Evolutionary conservation across 495 filamentous ascomycete species (phyloP), one percentile per base, ranked within the genome.

Genomic region (Thermothielavioides terrestris): DNA sequence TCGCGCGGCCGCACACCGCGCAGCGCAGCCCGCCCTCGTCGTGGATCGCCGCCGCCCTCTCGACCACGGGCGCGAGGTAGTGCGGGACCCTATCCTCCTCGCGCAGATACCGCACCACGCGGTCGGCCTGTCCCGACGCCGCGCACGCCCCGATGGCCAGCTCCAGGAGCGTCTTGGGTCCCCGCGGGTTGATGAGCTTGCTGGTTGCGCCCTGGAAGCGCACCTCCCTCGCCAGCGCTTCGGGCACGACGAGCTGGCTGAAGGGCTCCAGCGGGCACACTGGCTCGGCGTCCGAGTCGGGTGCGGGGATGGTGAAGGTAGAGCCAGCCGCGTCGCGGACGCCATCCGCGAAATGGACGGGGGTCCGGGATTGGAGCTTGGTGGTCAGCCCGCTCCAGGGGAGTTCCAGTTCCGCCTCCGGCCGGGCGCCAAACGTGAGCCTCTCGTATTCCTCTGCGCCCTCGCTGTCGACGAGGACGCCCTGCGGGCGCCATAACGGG

Each of bases 401-500:
- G 9, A 14, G 7, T 12, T 12, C 39, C 14, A 26, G 0, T 11
- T 12, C 43, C 10, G 27, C 18, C 35, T 27, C 30, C n/a, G 21
- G n/a, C 21, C 15, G 30, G 4, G 26, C 2, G 15, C 42, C 48
- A 18, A 46, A 55, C 28, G 51, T 57, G 10, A 41, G 40, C 4
- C n/a, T 5, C 27, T 61, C 49, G 30, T 61, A 61, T 6, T 49
- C 20, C 14, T 36, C 28, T 10, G 38, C 26, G 28, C 43, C 15
- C n/a, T 1, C 1, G 15, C 12, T 27, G 35, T 9, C 12, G 11
- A 3, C 8, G 30, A 30, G 5, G 10, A 38, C 7, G 17, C 56
- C 42, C 12, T 60, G 27, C 7, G 72, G 69, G 25, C 57, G 54
- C 26, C 66, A 57, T 45, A 78, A 77, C 0, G 70, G 67, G 49